Conservation (phyloP, 164 flowering plant species). For the Annona cherimola region DNA sequence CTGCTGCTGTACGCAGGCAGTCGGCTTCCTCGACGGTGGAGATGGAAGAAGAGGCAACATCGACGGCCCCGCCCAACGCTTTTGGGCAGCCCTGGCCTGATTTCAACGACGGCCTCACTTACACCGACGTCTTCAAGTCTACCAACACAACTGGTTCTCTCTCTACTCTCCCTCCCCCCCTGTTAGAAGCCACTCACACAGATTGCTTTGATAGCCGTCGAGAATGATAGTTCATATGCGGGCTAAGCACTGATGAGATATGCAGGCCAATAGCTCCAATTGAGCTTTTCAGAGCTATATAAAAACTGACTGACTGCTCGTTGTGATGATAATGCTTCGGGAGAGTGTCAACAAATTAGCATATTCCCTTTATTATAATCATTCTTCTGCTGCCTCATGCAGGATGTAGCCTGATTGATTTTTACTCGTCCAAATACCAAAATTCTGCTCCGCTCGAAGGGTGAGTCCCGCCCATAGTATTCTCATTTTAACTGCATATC, state of each 20-base stretch:
- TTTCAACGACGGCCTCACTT: constrained; percentile 52
- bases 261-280: not conserved
- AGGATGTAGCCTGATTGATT: constrained; percentile 56
- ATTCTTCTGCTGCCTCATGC: not conserved
- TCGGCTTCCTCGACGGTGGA: not conserved
- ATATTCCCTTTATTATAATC: not conserved
- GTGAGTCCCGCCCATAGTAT: constrained; percentile 23
- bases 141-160: constrained; percentile 15
- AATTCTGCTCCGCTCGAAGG: constrained; percentile 84
- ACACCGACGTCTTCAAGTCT: constrained; percentile 41
- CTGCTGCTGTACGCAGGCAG: too few relatives aligned
- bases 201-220: not conserved
- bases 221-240: not conserved
- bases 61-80: not conserved
- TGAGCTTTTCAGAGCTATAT: not conserved
- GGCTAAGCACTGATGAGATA: not conserved
- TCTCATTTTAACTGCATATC: not conserved
- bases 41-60: not conserved
- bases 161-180: not conserved
- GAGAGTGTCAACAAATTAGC: not conserved
- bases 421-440: constrained; percentile 66
- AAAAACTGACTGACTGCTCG: not conserved
- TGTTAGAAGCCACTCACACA: not conserved
- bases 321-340: not conserved
- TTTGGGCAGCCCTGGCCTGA: constrained; percentile 32